Evolutionary conservation across 345 rosid species (phyloP).

Genomic region (Lepidium aucheri): DNA sequence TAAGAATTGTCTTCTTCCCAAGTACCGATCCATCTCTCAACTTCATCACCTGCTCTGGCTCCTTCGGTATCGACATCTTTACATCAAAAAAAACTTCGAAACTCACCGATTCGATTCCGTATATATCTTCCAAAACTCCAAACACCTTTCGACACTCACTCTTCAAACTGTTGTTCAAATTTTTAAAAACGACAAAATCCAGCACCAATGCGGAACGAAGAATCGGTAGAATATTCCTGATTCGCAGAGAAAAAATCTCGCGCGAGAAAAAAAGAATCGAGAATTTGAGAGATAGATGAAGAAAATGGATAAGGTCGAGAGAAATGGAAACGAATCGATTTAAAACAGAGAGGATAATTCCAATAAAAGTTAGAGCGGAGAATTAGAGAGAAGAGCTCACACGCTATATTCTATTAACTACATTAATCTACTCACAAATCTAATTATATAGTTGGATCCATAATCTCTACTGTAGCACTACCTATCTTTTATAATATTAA

Average conservation of each 20-base stretch:
- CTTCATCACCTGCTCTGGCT: slow-evolving; percentile 88
- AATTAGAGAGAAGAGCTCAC: slow-evolving; percentile 9
- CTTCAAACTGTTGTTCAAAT: not conserved
- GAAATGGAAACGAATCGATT: slow-evolving; percentile 12
- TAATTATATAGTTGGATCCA: not conserved
- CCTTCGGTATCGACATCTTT: slow-evolving; percentile 73
- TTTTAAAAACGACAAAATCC: not conserved
- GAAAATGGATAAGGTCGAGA: slow-evolving; percentile 16
- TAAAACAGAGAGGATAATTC: not conserved
- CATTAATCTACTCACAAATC: not conserved
- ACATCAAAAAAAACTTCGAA: slow-evolving; percentile 9
- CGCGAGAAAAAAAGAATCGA: not conserved
- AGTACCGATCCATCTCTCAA: slow-evolving; percentile 89
- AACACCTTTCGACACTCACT: slow-evolving; percentile 8
- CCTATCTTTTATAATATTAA: too few species aligned
- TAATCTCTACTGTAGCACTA: too few species aligned
- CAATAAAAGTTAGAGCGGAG: not conserved
- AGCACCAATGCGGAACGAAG: slow-evolving; percentile 12
- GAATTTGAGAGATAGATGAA: not conserved
- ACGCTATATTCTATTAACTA: slow-evolving; percentile 5
- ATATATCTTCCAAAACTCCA: not conserved
- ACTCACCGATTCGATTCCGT: not conserved
- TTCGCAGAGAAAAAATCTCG: slow-evolving; percentile 4
- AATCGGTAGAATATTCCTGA: slow-evolving; percentile 16
- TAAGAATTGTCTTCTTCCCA: slow-evolving; percentile 94